phyloP scores from a whole-genome alignment of 257 asterid species.

The Schizonepeta tenuifolia region DNA sequence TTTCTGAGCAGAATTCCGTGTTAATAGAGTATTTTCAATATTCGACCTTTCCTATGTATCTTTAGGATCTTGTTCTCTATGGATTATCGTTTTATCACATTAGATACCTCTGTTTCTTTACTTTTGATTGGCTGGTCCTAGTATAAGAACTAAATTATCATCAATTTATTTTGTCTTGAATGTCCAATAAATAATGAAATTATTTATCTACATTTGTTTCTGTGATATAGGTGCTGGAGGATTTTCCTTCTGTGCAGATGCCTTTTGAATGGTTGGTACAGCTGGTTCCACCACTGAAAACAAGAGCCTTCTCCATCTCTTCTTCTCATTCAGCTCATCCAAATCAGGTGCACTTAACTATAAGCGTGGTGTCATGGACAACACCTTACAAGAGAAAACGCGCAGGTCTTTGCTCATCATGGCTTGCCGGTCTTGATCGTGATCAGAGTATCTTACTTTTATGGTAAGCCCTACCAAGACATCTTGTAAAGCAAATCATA shows the following conservation, averaged over 20 bases:
- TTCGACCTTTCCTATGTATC: not conserved
- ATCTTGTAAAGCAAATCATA: not conserved
- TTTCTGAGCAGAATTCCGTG: not conserved
- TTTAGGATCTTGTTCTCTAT: conserved; percentile 14
- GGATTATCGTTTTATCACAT: conserved; percentile 15
- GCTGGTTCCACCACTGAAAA: conserved; percentile 82
- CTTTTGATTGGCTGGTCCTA: not conserved
- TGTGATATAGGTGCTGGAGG: conserved; percentile 72
- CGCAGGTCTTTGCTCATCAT: conserved; percentile 87
- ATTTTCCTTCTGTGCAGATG: conserved; percentile 92
- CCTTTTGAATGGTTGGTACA: conserved; percentile 96
- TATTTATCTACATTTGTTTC: conserved; percentile 18
- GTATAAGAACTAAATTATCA: not conserved
- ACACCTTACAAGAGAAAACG: conserved; percentile 93
- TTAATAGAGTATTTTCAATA: not conserved
- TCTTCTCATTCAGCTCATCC: conserved; percentile 83
- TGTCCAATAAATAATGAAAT: not conserved
- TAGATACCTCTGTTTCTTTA: not conserved
- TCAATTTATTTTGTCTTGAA: conserved; percentile 12
- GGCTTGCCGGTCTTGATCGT: conserved; percentile 92
- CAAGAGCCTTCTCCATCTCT: conserved; percentile 88
- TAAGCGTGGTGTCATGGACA: conserved; percentile 79
- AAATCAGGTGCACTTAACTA: conserved; percentile 85
- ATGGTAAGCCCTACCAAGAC: not conserved
- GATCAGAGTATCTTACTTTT: conserved; percentile 48